phyloP scores from a whole-genome alignment of 2,329 filamentous ascomycete genomes.

The Ascocoryne sarcoides region DNA sequence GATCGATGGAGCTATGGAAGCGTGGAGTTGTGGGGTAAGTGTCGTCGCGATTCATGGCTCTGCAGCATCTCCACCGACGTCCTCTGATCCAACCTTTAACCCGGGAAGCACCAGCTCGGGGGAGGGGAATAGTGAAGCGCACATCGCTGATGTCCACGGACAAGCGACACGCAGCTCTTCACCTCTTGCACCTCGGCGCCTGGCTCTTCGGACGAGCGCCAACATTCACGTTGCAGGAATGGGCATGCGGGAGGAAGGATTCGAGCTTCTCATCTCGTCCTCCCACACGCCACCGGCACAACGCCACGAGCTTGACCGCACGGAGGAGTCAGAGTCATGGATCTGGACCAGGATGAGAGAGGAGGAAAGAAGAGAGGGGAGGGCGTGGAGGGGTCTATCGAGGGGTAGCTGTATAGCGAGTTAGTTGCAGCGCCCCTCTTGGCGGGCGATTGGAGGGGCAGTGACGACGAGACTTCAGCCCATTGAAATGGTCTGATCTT shows the following conservation, averaged over 20 bases:
- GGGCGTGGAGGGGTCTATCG: background rate
- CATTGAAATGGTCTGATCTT: background rate
- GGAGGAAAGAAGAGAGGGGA: background rate
- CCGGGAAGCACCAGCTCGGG: conserved; percentile 8
- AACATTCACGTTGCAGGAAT: background rate
- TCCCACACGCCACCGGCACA: background rate
- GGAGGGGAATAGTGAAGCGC: background rate
- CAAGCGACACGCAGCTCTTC: background rate
- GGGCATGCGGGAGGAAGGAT: background rate
- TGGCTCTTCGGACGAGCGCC: conserved; percentile 7
- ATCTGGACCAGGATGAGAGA: background rate
- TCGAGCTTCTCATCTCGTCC: background rate
- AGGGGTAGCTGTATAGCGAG: background rate
- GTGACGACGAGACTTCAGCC: background rate
- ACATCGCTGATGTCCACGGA: background rate
- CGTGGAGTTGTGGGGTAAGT: too few species aligned
- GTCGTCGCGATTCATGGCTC: conserved; percentile 3
- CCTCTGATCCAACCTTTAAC: conserved; percentile 9
- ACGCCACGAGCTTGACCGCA: too few species aligned
- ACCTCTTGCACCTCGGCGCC: background rate
- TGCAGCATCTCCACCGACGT: conserved; percentile 3
- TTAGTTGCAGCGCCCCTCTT: background rate
- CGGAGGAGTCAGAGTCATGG: too few species aligned
- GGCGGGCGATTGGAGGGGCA: background rate
- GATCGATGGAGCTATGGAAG: too few species aligned